A percentile compares a stretch with the other conserved stretches of the same genome.
Conservation (phyloP, 2,329 filamentous ascomycete species). For the Fusarium nurragi region DNA sequence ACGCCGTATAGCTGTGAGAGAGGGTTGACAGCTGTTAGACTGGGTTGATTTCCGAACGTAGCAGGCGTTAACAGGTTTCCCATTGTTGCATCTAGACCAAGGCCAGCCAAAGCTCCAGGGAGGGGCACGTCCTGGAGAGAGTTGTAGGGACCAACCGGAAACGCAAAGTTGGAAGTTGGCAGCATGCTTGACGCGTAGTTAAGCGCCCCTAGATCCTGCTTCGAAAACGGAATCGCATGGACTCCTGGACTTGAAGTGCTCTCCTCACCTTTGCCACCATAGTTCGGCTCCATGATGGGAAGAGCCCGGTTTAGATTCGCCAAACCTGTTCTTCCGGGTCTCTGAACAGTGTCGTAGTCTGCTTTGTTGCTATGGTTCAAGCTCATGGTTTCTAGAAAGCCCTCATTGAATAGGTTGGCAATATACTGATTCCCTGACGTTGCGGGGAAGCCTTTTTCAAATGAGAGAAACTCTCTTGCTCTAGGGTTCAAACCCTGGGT, state of each 20-base stretch:
- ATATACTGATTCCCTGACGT: neutral
- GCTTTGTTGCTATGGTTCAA: neutral
- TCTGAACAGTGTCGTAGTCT: neutral
- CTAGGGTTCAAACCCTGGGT: conserved; percentile 45
- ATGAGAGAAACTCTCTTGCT: conserved; percentile 49
- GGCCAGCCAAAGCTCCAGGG: conserved; percentile 10
- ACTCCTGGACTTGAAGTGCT: neutral
- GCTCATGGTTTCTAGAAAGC: neutral
- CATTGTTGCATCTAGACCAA: neutral
- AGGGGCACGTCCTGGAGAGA: neutral
- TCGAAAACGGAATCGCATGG: neutral
- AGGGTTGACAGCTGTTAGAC: neutral
- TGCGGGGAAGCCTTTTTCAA: conserved; percentile 14
- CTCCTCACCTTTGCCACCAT: neutral
- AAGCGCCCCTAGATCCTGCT: neutral
- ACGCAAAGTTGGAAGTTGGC: neutral
- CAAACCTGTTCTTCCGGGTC: neutral
- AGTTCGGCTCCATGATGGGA: neutral
- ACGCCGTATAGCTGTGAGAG: conserved; percentile 5
- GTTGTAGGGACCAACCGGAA: neutral
- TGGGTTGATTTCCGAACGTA: conserved; percentile 4
- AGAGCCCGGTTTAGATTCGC: neutral
- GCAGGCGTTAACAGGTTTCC: neutral
- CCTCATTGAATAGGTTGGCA: neutral
- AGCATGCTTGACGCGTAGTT: neutral